Evolutionary conservation across 148 eudicot species (phyloP).

Genomic region (Limonium bicolor): DNA sequence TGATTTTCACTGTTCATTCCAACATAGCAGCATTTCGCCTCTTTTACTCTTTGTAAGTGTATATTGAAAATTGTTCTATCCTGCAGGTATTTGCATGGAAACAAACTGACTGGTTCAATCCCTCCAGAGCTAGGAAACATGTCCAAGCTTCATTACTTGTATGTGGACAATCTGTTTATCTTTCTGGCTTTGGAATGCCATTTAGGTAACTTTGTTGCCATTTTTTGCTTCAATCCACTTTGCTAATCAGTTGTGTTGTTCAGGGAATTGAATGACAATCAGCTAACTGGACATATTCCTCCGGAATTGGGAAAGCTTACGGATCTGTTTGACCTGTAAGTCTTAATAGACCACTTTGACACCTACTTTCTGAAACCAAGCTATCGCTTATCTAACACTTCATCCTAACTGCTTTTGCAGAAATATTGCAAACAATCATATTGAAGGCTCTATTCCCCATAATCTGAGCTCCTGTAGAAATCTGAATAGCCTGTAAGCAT

Average conservation of each 20-base stretch:
- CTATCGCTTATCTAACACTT: too few species aligned
- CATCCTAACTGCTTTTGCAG: constrained; percentile 28
- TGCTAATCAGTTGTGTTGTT: background rate
- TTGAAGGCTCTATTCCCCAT: constrained; percentile 77
- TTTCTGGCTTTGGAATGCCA: background rate
- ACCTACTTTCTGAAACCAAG: too few species aligned
- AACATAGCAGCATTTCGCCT: background rate
- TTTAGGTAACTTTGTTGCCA: background rate
- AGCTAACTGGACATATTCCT: constrained; percentile 69
- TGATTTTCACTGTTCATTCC: too few species aligned
- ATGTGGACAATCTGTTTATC: constrained; percentile 5
- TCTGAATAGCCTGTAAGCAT: constrained; percentile 86
- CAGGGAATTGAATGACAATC: constrained; percentile 89
- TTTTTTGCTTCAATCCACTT: background rate
- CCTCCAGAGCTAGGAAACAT: constrained; percentile 97
- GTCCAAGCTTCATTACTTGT: constrained; percentile 95
- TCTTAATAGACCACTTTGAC: background rate
- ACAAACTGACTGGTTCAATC: constrained; percentile 71
- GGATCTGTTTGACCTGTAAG: constrained; percentile 86
- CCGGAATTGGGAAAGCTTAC: constrained; percentile 89
- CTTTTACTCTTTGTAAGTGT: background rate
- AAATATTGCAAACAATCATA: constrained; percentile 77
- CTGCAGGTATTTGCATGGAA: constrained; percentile 92
- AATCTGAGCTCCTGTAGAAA: constrained; percentile 87
- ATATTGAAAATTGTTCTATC: background rate